phyloP scores from a whole-genome alignment of 2,329 filamentous ascomycete genomes.

The Didymella exigua region DNA sequence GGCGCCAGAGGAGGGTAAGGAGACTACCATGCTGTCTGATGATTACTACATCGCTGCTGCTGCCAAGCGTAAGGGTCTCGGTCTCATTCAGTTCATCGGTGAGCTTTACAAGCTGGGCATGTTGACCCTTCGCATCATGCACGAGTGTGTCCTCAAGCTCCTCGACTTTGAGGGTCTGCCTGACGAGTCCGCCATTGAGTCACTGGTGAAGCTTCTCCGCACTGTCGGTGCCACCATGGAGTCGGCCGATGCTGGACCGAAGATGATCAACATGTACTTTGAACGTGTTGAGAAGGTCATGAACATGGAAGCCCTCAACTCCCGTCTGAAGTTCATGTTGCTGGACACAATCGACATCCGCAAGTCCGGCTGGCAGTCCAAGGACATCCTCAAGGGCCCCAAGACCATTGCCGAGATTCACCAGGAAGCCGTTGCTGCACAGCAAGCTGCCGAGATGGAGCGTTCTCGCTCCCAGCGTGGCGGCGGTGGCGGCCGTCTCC shows the following conservation, averaged over 20 bases:
- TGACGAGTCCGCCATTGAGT: slow-evolving; percentile 96
- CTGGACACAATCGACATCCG: slow-evolving; percentile 92
- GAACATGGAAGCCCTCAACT: slow-evolving; percentile 75
- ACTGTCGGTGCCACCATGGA: slow-evolving; percentile 92
- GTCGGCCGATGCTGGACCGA: slow-evolving; percentile 74
- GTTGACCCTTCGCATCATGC: slow-evolving; percentile 99
- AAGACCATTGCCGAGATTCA: slow-evolving; percentile 96
- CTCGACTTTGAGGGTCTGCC: slow-evolving; percentile 93
- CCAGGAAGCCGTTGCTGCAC: slow-evolving; percentile 76
- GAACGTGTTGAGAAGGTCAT: slow-evolving; percentile 82
- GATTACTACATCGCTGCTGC: slow-evolving; percentile 95
- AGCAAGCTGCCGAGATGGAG: slow-evolving; percentile 78
- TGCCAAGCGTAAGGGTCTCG: slow-evolving; percentile 93
- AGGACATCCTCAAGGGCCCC: slow-evolving; percentile 90
- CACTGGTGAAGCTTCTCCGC: slow-evolving; percentile 86
- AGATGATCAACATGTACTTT: slow-evolving; percentile 95
- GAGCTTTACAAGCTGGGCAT: slow-evolving; percentile 98
- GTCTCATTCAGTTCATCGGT: slow-evolving; percentile 98
- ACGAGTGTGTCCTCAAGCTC: slow-evolving; percentile 96
- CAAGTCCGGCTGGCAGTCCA: slow-evolving; percentile 77
- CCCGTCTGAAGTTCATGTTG: slow-evolving; percentile 93
- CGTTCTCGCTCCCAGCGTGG: slow-evolving; percentile 65
- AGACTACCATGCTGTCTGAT: slow-evolving; percentile 85
- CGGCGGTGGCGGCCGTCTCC: slow-evolving; percentile 73
- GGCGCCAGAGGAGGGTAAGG: slow-evolving; percentile 79